Conservation (phyloP, 257 asterid genomes). For the Solanum paucissectum region DNA sequence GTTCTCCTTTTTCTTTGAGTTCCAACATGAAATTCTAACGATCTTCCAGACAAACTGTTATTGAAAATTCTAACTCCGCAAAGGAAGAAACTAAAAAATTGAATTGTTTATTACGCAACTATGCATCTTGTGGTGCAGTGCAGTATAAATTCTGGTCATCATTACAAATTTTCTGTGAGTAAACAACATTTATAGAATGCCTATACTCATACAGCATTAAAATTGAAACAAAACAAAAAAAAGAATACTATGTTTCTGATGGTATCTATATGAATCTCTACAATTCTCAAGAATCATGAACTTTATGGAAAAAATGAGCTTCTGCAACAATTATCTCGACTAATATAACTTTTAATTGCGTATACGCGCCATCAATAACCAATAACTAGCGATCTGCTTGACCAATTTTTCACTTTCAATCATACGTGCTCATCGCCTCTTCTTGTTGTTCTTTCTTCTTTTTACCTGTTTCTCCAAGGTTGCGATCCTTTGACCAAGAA, state of each 20-base stretch:
- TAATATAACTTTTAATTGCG: not conserved
- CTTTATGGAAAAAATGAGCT: not conserved
- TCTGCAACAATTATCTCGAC: not conserved
- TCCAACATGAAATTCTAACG: not conserved
- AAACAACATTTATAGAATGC: not conserved
- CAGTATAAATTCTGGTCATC: not conserved
- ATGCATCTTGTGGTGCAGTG: not conserved
- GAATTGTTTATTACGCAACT: not conserved
- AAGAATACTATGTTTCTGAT: not conserved
- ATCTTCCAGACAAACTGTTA: too few relatives aligned
- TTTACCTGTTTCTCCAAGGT: conserved; percentile 71
- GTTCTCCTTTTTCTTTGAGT: not conserved
- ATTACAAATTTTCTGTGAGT: not conserved
- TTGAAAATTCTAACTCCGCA: not conserved
- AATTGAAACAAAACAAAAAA: not conserved
- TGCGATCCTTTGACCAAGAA: conserved; percentile 44
- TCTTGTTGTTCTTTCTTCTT: conserved; percentile 65
- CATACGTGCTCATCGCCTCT: conserved; percentile 19
- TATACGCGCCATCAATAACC: not conserved
- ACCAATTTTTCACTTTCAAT: not conserved
- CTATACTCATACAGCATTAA: not conserved
- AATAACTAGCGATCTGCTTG: not conserved
- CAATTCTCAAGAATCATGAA: not conserved
- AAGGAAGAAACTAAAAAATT: not conserved
- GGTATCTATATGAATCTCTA: not conserved